Evolutionary conservation across 768 basidiomycete species (phyloP), one percentile per base, ranked within the genome.

Genomic region (Leccinum uliginosum): DNA sequence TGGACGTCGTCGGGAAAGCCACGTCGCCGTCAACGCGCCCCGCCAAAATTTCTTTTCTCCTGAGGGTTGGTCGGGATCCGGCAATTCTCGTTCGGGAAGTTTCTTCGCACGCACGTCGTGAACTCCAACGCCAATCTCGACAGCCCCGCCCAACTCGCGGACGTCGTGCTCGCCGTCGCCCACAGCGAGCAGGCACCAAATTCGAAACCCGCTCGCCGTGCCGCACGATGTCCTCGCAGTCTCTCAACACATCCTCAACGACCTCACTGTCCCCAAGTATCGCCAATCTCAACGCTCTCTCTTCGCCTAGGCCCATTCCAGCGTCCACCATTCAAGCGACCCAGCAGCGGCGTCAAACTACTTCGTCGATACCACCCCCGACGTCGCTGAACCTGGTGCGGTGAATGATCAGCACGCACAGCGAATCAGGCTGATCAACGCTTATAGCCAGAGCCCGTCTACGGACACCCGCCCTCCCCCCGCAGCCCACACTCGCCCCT

Each of bases 401-500:
- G 40, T 26, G n/a, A 14, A 4, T 30, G 50, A 35, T 53, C 44
- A 26, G 6, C 44, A 10, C 47, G 35, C 53, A 21, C 38, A 26
- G 27, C 60, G 19, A 57, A 19, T 19, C 34, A 44, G 30, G 50
- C 60, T 69, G 32, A 67, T 26, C 54, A 53, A 45, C 58, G 19
- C 27, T 52, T 47, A 46, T 62, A 80, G 78, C 78, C 78, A 51
- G 75, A 79, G 55, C 77, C 78, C 4, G 77, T 79, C 45, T 73
- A 70, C 51, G 75, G 74, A 51, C 71, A 73, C 17, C 72, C 69
- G 9, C 61, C 59, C 34, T 60, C 68, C 21, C 71, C 70, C 19
- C 67, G 67, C 57, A 76, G 87, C 34, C 84, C 88, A 7, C 83
- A 83, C 14, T 91, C 89, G 12, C 89, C 89, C 12, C 80, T 91